Evolutionary conservation across 2,329 filamentous ascomycete species (phyloP).

Genomic region (Diaporthe sp.): DNA sequence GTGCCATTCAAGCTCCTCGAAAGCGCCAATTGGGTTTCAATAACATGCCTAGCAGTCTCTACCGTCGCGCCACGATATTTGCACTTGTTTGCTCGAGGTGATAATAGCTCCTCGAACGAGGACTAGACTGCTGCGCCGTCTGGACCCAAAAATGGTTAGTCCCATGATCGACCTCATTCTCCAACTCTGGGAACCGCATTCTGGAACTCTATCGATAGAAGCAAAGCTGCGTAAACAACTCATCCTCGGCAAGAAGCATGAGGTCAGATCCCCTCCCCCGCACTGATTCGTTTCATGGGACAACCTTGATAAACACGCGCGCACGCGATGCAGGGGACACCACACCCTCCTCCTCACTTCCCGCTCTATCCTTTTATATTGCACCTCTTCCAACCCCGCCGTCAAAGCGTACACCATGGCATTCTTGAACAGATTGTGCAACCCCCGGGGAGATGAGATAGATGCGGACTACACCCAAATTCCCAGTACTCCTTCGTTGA

Average conservation of each 20-base stretch:
- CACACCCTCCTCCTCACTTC: not conserved
- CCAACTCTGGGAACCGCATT: conserved; percentile 5
- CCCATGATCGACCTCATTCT: not conserved
- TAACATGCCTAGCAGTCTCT: no score
- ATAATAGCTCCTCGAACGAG: not conserved
- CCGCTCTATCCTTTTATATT: no score
- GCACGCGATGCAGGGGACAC: not conserved
- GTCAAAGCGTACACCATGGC: not conserved
- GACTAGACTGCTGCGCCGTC: not conserved
- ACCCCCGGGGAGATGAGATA: not conserved
- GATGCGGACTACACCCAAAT: not conserved
- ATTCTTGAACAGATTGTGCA: not conserved
- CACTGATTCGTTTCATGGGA: conserved; percentile 23
- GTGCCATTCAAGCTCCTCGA: not conserved
- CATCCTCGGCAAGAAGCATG: not conserved
- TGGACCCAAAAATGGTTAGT: not conserved
- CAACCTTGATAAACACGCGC: not conserved
- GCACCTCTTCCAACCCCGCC: not conserved
- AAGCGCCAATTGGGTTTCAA: not conserved
- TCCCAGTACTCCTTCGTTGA: not conserved
- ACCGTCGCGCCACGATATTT: not conserved
- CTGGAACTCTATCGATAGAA: not conserved
- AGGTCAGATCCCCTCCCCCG: conserved; percentile 20
- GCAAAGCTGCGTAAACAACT: not conserved
- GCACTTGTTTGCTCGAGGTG: not conserved